Evolutionary conservation across 2,329 filamentous ascomycete genomes (phyloP).

Genomic region (Aspergillus phoenicis): DNA sequence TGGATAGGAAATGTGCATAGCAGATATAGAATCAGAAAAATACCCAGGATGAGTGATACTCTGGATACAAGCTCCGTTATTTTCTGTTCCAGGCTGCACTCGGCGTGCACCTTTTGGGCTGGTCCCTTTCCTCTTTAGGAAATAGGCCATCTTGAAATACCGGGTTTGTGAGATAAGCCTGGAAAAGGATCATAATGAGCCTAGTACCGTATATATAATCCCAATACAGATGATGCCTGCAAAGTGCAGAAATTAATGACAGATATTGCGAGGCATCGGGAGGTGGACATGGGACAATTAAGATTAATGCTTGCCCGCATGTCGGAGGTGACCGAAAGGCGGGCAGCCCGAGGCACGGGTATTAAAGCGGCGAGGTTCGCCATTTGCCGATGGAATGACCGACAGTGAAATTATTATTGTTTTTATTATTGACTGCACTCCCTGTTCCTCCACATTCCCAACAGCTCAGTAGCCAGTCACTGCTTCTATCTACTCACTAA

Average conservation of each 20-base stretch:
- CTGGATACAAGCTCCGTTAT: not conserved
- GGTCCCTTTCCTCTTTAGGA: too few relatives aligned
- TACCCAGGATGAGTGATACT: not conserved
- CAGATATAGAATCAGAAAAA: not conserved
- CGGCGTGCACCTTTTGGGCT: not conserved
- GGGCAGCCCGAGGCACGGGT: constrained; percentile 9
- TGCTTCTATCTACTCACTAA: too few relatives aligned
- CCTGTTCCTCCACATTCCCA: not conserved
- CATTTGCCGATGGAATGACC: constrained; percentile 19
- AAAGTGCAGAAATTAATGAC: too few relatives aligned
- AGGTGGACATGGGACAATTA: constrained; percentile 1
- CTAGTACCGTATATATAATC: too few relatives aligned
- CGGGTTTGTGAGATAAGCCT: too few relatives aligned
- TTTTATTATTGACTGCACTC: not conserved
- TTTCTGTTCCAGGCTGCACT: not conserved
- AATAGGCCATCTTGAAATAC: too few relatives aligned
- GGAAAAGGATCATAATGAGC: too few relatives aligned
- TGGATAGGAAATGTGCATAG: not conserved
- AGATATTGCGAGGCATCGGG: not conserved
- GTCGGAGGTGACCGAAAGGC: constrained; percentile 24
- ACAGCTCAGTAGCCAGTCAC: too few relatives aligned
- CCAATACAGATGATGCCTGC: too few relatives aligned
- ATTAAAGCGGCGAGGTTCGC: constrained; percentile 13
- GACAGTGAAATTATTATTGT: not conserved
- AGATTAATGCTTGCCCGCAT: too few relatives aligned